Percentiles rank a stretch among this genome's conserved stretches.
Conservation (phyloP, 2,329 filamentous ascomycete species). For the Coniosporium tulheliwenetii region DNA sequence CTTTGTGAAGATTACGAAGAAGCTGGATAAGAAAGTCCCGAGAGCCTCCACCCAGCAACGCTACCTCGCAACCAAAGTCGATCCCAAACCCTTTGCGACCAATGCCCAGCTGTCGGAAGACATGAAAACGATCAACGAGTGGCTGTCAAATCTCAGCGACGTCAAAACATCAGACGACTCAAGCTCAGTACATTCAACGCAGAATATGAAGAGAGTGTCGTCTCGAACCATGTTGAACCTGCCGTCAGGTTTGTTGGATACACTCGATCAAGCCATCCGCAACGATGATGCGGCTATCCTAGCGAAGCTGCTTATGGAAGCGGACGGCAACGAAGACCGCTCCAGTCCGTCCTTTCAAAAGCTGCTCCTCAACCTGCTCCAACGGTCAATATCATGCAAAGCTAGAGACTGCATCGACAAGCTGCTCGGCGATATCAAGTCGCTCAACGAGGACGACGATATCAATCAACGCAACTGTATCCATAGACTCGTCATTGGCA, state of each 20-base stretch:
- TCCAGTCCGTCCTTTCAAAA: conserved; percentile 40
- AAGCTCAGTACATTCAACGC: conserved; percentile 50
- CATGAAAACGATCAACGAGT: conserved; percentile 67
- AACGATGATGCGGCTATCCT: conserved; percentile 47
- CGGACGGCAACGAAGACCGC: conserved; percentile 34
- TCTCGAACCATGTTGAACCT: conserved; percentile 62
- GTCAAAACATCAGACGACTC: conserved; percentile 62
- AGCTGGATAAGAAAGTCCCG: conserved; percentile 87
- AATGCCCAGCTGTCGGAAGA: conserved; percentile 43
- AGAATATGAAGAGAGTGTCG: conserved; percentile 61
- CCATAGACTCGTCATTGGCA: conserved; percentile 81
- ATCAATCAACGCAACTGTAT: conserved; percentile 90
- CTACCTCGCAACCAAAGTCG: conserved; percentile 83
- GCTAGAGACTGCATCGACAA: conserved; percentile 55
- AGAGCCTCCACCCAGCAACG: conserved; percentile 61
- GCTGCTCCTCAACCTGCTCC: conserved; percentile 64
- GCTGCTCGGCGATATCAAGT: conserved; percentile 52
- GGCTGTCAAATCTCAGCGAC: conserved; percentile 71
- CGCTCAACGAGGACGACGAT: conserved; percentile 73
- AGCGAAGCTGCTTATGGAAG: conserved; percentile 38
- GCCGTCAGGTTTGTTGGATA: conserved; percentile 51
- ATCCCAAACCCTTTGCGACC: conserved; percentile 74
- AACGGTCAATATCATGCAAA: conserved; percentile 58
- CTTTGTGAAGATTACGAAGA: conserved; percentile 98
- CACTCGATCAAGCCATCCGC: conserved; percentile 55